Percentiles rank a stretch among this genome's conserved stretches.
phyloP scores from a whole-genome alignment of 129 eudicot genomes.

The Ambrosia artemisiifolia region DNA sequence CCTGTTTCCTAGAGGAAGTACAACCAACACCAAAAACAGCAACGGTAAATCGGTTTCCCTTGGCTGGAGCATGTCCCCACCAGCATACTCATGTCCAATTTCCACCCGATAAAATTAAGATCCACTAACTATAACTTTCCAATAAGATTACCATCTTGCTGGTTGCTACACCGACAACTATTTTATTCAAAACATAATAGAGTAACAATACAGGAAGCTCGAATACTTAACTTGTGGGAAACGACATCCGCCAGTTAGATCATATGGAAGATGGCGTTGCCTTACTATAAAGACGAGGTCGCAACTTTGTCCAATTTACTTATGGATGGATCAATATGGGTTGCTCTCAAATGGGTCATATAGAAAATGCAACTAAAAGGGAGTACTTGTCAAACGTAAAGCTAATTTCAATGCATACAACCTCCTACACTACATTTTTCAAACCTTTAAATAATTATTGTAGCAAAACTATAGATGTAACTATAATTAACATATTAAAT shows the following conservation, averaged over 20 bases:
- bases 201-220: neutral
- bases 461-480: too few relatives aligned
- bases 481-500: too few relatives aligned
- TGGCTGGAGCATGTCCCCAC: conserved; percentile 89
- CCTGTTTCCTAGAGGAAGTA: conserved; percentile 90
- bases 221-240: neutral
- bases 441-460: too few relatives aligned
- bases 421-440: too few relatives aligned
- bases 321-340: neutral
- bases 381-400: neutral
- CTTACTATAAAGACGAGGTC: neutral
- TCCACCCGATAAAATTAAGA: conserved; percentile 15
- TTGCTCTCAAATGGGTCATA: neutral
- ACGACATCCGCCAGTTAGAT: neutral
- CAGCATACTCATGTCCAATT: conserved; percentile 85
- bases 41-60: conserved; percentile 71
- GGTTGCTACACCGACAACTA: too few relatives aligned
- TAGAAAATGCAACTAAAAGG: neutral
- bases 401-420: neutral
- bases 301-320: neutral
- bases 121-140: conserved; percentile 22
- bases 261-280: neutral
- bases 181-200: neutral
- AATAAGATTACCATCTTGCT: conserved; percentile 2
- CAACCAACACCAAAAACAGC: conserved; percentile 72